Conservation (phyloP, 108 stramenopile genomes). For the Seminavis robusta region DNA sequence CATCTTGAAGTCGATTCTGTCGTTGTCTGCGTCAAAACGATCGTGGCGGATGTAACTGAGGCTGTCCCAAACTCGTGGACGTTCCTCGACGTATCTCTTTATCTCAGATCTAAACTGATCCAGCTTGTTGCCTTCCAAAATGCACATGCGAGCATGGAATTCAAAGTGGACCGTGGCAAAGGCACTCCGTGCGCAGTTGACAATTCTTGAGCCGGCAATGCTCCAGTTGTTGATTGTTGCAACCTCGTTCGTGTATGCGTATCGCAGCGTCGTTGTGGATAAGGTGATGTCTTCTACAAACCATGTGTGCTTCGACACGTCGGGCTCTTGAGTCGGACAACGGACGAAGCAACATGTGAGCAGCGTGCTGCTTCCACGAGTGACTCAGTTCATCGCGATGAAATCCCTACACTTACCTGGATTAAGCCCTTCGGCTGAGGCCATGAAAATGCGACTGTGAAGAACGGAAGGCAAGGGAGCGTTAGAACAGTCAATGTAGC, state of each 20-base stretch:
- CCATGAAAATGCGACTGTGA: no score
- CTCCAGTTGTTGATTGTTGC: constrained; percentile 63
- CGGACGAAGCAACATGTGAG: no score
- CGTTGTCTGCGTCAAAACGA: constrained; percentile 43
- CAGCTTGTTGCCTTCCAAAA: constrained; percentile 44
- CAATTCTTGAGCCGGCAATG: constrained; percentile 51
- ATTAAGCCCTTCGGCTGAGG: no score
- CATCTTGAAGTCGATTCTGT: constrained; percentile 33
- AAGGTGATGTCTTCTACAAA: constrained; percentile 52
- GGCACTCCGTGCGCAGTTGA: constrained; percentile 63
- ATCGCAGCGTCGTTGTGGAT: constrained; percentile 64
- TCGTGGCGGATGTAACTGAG: constrained; percentile 49
- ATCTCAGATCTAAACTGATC: constrained; percentile 46
- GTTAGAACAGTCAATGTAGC: no score
- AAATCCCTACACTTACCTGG: no score
- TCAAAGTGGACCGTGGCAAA: constrained; percentile 49
- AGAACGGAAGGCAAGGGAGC: no score
- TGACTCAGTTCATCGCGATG: no score
- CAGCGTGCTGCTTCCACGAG: no score
- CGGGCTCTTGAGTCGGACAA: no score
- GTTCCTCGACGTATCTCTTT: constrained; percentile 53
- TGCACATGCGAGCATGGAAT: constrained; percentile 35
- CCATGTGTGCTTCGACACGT: no score
- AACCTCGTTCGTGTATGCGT: constrained; percentile 66
- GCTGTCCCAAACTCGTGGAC: constrained; percentile 57